Base-by-base conservation (phyloP, 1,284 basidiomycete species). In the Cronartium quercuum region DNA sequence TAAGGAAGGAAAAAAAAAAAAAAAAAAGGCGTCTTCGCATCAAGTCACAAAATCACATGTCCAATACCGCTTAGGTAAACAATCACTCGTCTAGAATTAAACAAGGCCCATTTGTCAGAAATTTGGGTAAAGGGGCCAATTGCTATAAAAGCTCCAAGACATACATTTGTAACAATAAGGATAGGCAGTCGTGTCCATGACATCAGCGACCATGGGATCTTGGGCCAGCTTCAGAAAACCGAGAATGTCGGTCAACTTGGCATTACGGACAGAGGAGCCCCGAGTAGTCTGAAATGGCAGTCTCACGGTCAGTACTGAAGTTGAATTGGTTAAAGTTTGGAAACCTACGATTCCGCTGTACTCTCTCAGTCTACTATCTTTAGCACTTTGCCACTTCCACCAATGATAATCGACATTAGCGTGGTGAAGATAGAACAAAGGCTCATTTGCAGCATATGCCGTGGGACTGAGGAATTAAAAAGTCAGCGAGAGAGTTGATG, bases 141-240 rank as follows among this genome's bases (percentile, higher is more conserved):
- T n/a, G n/a, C n/a, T n/a, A n/a, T n/a, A n/a, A n/a, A n/a, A n/a
- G n/a, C n/a, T n/a, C n/a, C n/a, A n/a, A n/a, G n/a, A 60, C 63
- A 66, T 47, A 73, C 70, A 73, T 57, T 40, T 65, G 55, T 73
- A 73, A 34, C 70, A 73, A 37, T 73, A 66, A 10, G 62, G 62
- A 21, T 51, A 61, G 7, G 70, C 40, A 37, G 29, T 29, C 21
- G 63, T 66, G 47, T 66, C 62, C 70, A 73, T 73, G 6, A 41
- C 57, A 9, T 71, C 51, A 34, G 29, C 1, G 12, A 73, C 70
- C 1, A 15, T 38, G 13, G 51, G 24, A 66, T 73, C 40, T 2
- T 62, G 47, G 18, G 13, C 62, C 37, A 73, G 35, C 3, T 62
- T 62, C 6, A 73, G 58, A 55, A 57, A 66, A 18, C 18, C 7